phyloP scores from a whole-genome alignment of 1,284 basidiomycete species.

The Trichosporon inkin region DNA sequence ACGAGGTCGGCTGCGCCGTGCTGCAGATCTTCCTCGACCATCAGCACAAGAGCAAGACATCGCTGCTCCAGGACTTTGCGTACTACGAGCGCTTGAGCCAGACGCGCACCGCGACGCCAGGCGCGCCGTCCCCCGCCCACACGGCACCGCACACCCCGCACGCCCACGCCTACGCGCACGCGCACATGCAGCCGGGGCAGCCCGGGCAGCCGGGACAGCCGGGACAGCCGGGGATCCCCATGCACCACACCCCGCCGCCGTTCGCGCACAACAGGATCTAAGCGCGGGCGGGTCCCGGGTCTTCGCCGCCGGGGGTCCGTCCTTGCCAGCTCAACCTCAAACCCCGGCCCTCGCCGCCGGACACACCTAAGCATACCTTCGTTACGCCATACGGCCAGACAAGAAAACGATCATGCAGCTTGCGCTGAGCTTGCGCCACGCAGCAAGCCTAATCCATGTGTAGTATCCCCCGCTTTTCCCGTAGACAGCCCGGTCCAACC shows the following conservation, averaged over 20 bases:
- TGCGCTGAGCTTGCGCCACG: too few relatives aligned
- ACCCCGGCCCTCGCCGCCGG: too few relatives aligned
- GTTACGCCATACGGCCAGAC: too few relatives aligned
- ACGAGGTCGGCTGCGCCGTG: slow-evolving; percentile 91
- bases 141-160: neutral
- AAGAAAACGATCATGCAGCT: too few relatives aligned
- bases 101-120: slow-evolving; percentile 8
- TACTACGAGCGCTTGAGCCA: slow-evolving; percentile 64
- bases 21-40: slow-evolving; percentile 87
- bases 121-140: slow-evolving; percentile 1
- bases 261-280: neutral
- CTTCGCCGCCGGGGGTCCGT: too few relatives aligned
- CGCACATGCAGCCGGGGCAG: too few relatives aligned
- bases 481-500: too few relatives aligned
- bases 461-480: too few relatives aligned
- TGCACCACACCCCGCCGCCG: slow-evolving; percentile 4
- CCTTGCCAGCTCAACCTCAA: too few relatives aligned
- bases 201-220: too few relatives aligned
- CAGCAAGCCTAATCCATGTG: too few relatives aligned
- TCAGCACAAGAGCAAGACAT: slow-evolving; percentile 70
- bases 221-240: neutral
- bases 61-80: slow-evolving; percentile 85
- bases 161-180: neutral
- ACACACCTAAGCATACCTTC: too few relatives aligned
- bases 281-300: neutral